Conservation (phyloP, 441 rosid genomes). For the Macaranga tanarius region DNA sequence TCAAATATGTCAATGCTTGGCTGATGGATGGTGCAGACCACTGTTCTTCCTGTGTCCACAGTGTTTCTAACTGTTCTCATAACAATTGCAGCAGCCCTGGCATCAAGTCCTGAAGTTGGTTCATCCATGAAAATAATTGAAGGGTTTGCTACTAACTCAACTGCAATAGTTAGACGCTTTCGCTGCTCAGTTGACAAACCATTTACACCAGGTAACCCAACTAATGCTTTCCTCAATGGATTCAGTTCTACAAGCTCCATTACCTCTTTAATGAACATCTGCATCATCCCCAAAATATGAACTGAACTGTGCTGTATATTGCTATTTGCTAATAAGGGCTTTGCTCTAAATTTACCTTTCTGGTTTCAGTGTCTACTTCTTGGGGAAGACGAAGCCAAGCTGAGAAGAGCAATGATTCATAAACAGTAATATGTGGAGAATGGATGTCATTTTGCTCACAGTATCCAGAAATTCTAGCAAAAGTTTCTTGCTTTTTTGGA, state of each 20-base stretch:
- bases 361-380: slow-evolving; percentile 36
- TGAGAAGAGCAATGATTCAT: slow-evolving; percentile 47
- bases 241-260: slow-evolving; percentile 47
- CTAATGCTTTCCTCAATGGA: slow-evolving; percentile 35
- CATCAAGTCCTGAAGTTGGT: slow-evolving; percentile 52
- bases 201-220: slow-evolving; percentile 42
- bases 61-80: slow-evolving; percentile 51
- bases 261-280: slow-evolving; percentile 40
- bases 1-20: slow-evolving; percentile 34
- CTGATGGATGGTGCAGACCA: slow-evolving; percentile 50
- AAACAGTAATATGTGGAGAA: slow-evolving; percentile 35
- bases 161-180: slow-evolving; percentile 47
- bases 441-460: too few species aligned
- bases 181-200: slow-evolving; percentile 50
- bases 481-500: slow-evolving; percentile 45
- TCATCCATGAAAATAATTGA: slow-evolving; percentile 49
- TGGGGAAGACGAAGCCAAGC: slow-evolving; percentile 48
- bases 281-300: background rate
- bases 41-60: slow-evolving; percentile 49
- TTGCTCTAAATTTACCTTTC: slow-evolving; percentile 30
- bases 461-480: slow-evolving; percentile 41
- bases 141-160: slow-evolving; percentile 47
- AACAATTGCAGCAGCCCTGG: slow-evolving; percentile 50
- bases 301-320: background rate
- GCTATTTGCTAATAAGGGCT: too few species aligned